Percentiles rank a stretch among this genome's conserved stretches.
These are phyloP conservation scores for Xylaria polymorpha DNA, from an alignment of 2,329 filamentous ascomycete genomes.

Conservation along the genomic window DNA sequence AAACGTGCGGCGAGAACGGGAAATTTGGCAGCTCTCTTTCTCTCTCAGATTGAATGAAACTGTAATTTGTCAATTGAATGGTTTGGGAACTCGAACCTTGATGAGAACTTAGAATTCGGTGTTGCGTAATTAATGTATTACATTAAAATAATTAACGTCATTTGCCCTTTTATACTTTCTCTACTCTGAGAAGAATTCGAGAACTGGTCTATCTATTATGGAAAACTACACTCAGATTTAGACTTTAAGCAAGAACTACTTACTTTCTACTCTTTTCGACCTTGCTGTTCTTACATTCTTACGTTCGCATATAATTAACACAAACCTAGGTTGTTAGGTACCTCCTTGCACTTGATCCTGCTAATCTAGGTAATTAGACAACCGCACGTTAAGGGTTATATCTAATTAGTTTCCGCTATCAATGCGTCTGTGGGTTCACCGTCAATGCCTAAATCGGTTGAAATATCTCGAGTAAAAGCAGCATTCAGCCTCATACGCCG, in stretches of 20 bases:
- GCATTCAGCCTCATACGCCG: too few species aligned
- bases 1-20: background rate
- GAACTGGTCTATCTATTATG: background rate
- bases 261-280: background rate
- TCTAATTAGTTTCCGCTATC: too few species aligned
- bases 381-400: too few species aligned
- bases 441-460: too few species aligned
- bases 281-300: background rate
- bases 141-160: background rate
- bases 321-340: background rate
- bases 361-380: background rate
- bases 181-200: background rate
- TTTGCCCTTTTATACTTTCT: background rate
- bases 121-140: background rate
- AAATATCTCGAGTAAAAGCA: too few species aligned
- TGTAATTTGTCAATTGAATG: slow-evolving; percentile 15
- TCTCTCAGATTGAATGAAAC: background rate
- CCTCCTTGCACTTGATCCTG: background rate
- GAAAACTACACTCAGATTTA: too few species aligned
- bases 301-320: background rate
- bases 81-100: background rate
- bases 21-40: background rate
- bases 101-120: background rate
- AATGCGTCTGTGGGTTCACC: too few species aligned
- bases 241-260: too few species aligned